Evolutionary conservation across 179 eudicot species (phyloP).

Genomic region (Vitellaria paradoxa): DNA sequence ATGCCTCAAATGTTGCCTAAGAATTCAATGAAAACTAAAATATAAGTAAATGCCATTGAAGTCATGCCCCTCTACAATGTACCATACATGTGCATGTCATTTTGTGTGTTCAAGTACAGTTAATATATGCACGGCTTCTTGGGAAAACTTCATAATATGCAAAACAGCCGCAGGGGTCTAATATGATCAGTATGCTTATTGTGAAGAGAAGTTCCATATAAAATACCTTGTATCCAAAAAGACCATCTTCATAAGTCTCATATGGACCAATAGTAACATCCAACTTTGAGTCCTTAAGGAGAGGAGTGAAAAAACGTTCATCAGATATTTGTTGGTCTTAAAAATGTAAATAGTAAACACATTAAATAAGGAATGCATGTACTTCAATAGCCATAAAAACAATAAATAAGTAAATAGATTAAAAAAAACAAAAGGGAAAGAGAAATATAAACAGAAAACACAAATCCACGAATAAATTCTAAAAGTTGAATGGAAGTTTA

Average conservation of each 20-base stretch:
- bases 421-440: background rate
- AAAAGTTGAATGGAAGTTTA: background rate
- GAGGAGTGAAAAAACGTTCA: slow-evolving; percentile 6
- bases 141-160: background rate
- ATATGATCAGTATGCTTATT: background rate
- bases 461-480: background rate
- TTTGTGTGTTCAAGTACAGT: background rate
- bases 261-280: slow-evolving; percentile 97
- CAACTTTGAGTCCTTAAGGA: slow-evolving; percentile 84
- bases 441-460: background rate
- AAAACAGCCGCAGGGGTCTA: background rate
- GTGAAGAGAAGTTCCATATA: background rate
- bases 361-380: background rate
- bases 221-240: slow-evolving; percentile 92
- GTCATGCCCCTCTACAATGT: background rate
- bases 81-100: background rate
- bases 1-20: slow-evolving; percentile 95
- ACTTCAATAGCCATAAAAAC: background rate
- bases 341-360: background rate
- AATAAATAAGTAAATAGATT: background rate
- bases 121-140: background rate
- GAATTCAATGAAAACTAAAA: background rate
- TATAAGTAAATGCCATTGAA: background rate
- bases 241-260: slow-evolving; percentile 95
- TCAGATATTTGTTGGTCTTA: slow-evolving; percentile 1